phyloP scores from a whole-genome alignment of 1,284 basidiomycete species.

The Schizophyllum amplum region DNA sequence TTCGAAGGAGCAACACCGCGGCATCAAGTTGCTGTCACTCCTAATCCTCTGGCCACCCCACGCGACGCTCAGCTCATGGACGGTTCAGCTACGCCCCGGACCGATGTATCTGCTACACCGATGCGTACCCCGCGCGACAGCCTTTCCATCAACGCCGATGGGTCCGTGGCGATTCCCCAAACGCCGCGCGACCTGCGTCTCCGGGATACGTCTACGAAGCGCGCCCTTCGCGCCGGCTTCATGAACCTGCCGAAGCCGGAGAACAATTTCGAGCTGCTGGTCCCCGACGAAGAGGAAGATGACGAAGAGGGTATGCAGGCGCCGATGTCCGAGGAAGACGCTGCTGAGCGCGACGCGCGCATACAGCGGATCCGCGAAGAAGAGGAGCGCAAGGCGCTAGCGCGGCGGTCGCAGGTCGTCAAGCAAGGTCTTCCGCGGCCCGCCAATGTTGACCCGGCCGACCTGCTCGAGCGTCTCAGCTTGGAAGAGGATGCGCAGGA shows the following conservation, averaged over 20 bases:
- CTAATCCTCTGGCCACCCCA: slow-evolving; percentile 92
- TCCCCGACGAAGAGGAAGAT: slow-evolving; percentile 79
- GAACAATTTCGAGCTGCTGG: slow-evolving; percentile 95
- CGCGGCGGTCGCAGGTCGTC: slow-evolving; percentile 76
- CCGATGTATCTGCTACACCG: slow-evolving; percentile 60
- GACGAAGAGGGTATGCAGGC: slow-evolving; percentile 39
- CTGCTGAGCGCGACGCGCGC: slow-evolving; percentile 85
- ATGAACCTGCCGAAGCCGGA: slow-evolving; percentile 84
- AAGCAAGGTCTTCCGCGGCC: slow-evolving; percentile 85
- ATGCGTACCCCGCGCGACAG: slow-evolving; percentile 90
- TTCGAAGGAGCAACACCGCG: slow-evolving; percentile 88
- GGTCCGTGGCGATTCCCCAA: slow-evolving; percentile 43
- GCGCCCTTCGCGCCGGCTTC: slow-evolving; percentile 77
- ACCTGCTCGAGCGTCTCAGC: slow-evolving; percentile 53
- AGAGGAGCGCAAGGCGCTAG: slow-evolving; percentile 72
- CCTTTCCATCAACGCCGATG: slow-evolving; percentile 80
- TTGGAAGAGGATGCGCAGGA: slow-evolving; percentile 41
- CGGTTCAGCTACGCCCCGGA: slow-evolving; percentile 52
- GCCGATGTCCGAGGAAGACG: slow-evolving; percentile 70
- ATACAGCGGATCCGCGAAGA: slow-evolving; percentile 64
- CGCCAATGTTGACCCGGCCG: slow-evolving; percentile 68
- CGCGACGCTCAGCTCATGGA: slow-evolving; percentile 40
- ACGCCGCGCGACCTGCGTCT: slow-evolving; percentile 74
- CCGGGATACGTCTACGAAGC: slow-evolving; percentile 55
- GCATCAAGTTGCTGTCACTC: slow-evolving; percentile 84